A percentile compares a stretch with the other conserved stretches of the same genome.
phyloP scores from a whole-genome alignment of 345 rosid species.

The Aquilaria sinensis region DNA sequence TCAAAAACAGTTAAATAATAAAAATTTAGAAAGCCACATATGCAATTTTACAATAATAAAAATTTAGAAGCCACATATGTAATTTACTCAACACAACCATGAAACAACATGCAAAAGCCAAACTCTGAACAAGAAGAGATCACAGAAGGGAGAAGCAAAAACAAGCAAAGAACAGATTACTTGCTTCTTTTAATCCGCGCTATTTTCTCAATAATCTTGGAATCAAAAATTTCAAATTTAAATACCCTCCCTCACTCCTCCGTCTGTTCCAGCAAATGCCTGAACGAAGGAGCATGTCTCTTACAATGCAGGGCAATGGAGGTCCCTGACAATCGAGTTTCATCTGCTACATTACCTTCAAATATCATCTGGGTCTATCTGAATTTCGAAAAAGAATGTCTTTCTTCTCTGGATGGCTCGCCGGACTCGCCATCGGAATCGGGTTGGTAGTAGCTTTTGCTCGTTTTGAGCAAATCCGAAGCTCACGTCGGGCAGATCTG shows the following conservation, averaged over 20 bases:
- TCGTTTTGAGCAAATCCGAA: slow-evolving; percentile 47
- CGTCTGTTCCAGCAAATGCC: not conserved
- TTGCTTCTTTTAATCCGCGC: slow-evolving; percentile 4
- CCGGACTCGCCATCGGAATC: slow-evolving; percentile 49
- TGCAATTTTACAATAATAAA: too few relatives aligned
- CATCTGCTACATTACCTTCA: not conserved
- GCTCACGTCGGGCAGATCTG: slow-evolving; percentile 46
- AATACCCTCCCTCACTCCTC: not conserved
- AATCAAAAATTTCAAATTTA: not conserved
- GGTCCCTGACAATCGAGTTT: slow-evolving; percentile 4
- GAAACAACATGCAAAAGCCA: too few relatives aligned
- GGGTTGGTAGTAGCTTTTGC: slow-evolving; percentile 57
- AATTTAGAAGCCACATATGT: too few relatives aligned
- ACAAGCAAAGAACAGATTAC: slow-evolving; percentile 9
- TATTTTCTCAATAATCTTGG: not conserved
- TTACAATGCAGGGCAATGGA: not conserved
- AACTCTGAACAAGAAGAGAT: not conserved
- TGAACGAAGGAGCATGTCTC: not conserved
- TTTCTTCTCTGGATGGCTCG: slow-evolving; percentile 41
- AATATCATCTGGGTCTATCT: not conserved
- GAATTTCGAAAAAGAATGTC: slow-evolving; percentile 20
- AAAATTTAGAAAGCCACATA: too few relatives aligned
- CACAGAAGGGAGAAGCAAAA: not conserved
- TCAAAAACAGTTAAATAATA: too few relatives aligned
- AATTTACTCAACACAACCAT: too few relatives aligned